These are phyloP conservation scores for Saprolegnia diclina DNA, from an alignment of 352 stramenopile species.

Conservation along the genomic window DNA sequence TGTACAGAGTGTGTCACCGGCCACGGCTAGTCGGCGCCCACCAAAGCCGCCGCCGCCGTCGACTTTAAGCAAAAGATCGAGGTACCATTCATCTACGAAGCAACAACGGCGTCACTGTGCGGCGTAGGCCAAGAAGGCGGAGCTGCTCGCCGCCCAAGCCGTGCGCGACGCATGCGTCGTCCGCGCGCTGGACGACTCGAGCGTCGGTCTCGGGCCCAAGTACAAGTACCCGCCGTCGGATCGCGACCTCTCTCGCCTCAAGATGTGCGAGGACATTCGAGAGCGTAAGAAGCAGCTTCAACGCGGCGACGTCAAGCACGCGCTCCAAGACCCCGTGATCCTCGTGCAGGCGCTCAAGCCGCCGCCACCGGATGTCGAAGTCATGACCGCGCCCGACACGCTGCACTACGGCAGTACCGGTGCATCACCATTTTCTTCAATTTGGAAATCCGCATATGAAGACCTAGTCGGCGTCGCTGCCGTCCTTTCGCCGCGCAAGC, in stretches of 20 bases:
- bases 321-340: constrained; percentile 59
- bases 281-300: constrained; percentile 40
- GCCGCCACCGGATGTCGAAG: constrained; percentile 17
- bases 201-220: background rate
- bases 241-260: constrained; percentile 27
- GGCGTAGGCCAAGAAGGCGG: constrained; percentile 38
- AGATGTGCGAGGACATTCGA: constrained; percentile 38
- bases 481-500: background rate
- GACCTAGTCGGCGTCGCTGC: background rate
- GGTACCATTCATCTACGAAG: background rate
- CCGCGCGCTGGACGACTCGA: background rate
- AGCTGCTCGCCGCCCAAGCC: constrained; percentile 32
- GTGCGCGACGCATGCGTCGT: background rate
- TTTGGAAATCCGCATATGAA: background rate
- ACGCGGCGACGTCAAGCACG: constrained; percentile 6
- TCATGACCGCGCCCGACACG: constrained; percentile 21
- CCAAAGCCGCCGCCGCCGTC: background rate
- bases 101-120: background rate
- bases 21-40: constrained; percentile 10
- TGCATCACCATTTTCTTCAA: background rate
- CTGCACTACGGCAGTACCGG: constrained; percentile 16
- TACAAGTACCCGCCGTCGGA: constrained; percentile 13
- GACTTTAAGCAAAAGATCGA: constrained; percentile 17
- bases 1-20: background rate
- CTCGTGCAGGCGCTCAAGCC: constrained; percentile 42